These are phyloP conservation scores for Eucommia ulmoides DNA, from an alignment of 257 asterid species.

Conservation along the genomic window DNA sequence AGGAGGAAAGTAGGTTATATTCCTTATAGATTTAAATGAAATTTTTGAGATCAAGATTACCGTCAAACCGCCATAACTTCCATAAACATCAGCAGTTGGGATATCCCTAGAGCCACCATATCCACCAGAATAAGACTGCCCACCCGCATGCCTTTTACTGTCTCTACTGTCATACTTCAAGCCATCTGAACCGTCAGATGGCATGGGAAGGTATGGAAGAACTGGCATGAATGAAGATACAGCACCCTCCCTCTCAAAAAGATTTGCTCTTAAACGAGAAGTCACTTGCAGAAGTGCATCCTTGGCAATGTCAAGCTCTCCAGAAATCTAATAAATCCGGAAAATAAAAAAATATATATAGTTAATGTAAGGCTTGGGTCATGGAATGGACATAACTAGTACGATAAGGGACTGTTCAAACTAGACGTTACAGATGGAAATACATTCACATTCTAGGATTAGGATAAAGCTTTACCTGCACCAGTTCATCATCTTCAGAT, in stretches of 20 bases:
- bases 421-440: background rate
- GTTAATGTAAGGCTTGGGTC: background rate
- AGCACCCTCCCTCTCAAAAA: slow-evolving; percentile 84
- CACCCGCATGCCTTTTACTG: slow-evolving; percentile 57
- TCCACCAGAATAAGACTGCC: slow-evolving; percentile 59
- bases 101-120: slow-evolving; percentile 48
- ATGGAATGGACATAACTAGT: background rate
- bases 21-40: background rate
- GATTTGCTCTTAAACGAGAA: slow-evolving; percentile 85
- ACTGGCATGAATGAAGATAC: slow-evolving; percentile 61
- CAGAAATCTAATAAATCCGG: slow-evolving; percentile 47
- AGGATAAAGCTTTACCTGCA: slow-evolving; percentile 48
- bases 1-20: background rate
- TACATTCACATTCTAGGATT: background rate
- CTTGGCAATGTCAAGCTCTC: slow-evolving; percentile 73
- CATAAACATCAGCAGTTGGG: slow-evolving; percentile 54
- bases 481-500: slow-evolving; percentile 92
- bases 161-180: slow-evolving; percentile 63
- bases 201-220: slow-evolving; percentile 70
- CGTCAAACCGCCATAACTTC: slow-evolving; percentile 28
- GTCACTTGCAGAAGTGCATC: slow-evolving; percentile 88
- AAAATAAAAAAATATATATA: background rate
- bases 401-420: background rate
- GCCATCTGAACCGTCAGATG: slow-evolving; percentile 51
- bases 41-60: background rate